A percentile compares a stretch with the other conserved stretches of the same genome.
Evolutionary conservation across 495 filamentous ascomycete species (phyloP).

Genomic region (Podospora australis): DNA sequence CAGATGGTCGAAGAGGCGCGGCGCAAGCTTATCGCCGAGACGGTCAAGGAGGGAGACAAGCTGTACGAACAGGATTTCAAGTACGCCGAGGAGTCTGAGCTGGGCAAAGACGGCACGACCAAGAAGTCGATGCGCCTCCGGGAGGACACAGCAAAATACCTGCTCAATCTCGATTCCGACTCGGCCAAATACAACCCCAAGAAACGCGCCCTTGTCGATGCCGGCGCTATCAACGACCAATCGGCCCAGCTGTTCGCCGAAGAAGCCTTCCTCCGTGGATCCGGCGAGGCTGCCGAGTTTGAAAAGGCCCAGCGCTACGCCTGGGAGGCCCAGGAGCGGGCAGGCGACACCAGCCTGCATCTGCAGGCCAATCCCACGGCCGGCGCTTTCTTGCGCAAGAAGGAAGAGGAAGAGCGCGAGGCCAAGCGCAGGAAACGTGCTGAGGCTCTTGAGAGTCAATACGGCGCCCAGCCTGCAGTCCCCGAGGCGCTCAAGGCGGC

Average conservation of each 20-base stretch:
- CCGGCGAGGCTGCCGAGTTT: conserved; percentile 92
- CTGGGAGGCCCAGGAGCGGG: conserved; percentile 88
- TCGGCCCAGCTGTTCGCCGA: conserved; percentile 87
- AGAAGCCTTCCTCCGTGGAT: conserved; percentile 84
- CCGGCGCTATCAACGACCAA: conserved; percentile 73
- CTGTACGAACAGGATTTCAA: conserved; percentile 41
- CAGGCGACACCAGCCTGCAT: conserved; percentile 68
- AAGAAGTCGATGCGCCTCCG: conserved; percentile 76
- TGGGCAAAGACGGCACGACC: conserved; percentile 91
- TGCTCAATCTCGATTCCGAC: conserved; percentile 89
- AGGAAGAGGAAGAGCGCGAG: conserved; percentile 64
- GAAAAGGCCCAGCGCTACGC: conserved; percentile 83
- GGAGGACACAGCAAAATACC: conserved; percentile 97
- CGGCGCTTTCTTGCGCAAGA: conserved; percentile 75
- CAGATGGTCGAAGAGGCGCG: conserved; percentile 80
- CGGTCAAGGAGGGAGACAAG: conserved; percentile 34
- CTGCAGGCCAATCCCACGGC: conserved; percentile 95
- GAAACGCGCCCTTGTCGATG: conserved; percentile 87
- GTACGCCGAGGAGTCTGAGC: conserved; percentile 95
- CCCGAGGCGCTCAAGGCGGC: conserved; percentile 57
- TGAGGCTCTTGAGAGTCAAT: conserved; percentile 74
- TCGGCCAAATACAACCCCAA: conserved; percentile 98
- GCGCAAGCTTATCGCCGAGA: conserved; percentile 38
- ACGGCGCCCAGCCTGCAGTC: conserved; percentile 67
- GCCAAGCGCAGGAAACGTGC: conserved; percentile 59